Conservation (phyloP, 2,329 filamentous ascomycete species). For the Penicillium decumbens region DNA sequence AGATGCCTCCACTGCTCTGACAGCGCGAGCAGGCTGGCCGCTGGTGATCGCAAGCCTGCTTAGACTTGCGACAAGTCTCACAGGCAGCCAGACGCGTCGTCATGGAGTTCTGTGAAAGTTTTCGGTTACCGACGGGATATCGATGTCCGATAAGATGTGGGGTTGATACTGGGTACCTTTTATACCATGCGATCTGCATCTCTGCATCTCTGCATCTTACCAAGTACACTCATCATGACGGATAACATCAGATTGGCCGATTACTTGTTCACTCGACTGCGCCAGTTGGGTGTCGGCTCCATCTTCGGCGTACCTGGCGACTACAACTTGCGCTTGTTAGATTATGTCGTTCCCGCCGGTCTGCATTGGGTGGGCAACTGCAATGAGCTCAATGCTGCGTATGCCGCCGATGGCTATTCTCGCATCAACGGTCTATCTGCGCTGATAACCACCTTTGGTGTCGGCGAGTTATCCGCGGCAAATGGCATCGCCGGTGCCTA, state of each 20-base stretch:
- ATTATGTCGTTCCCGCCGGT: constrained; percentile 57
- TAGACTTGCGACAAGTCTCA: constrained; percentile 24
- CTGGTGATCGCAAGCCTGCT: constrained; percentile 23
- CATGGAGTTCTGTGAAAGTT: constrained; percentile 15
- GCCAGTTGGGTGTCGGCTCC: constrained; percentile 60
- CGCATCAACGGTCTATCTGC: constrained; percentile 31
- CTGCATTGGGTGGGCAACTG: constrained; percentile 63
- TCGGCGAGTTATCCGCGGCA: constrained; percentile 63
- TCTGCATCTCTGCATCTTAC: not conserved
- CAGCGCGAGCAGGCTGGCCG: constrained; percentile 22
- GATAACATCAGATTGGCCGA: constrained; percentile 29
- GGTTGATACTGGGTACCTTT: not conserved
- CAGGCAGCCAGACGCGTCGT: constrained; percentile 23
- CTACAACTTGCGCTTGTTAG: constrained; percentile 65
- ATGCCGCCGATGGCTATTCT: constrained; percentile 33
- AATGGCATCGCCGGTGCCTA: constrained; percentile 71
- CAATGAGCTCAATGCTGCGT: constrained; percentile 67
- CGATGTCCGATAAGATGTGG: constrained; percentile 15
- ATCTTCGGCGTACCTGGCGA: constrained; percentile 68
- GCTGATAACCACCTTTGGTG: constrained; percentile 46
- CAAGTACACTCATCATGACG: constrained; percentile 7
- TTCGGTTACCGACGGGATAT: constrained; percentile 18
- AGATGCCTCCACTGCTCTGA: constrained; percentile 15
- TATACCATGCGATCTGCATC: not conserved
- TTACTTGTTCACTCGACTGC: constrained; percentile 62